Evolutionary conservation across 305 asterid genomes (phyloP), one percentile per base, ranked within the genome.

Genomic region (Lippia alba): DNA sequence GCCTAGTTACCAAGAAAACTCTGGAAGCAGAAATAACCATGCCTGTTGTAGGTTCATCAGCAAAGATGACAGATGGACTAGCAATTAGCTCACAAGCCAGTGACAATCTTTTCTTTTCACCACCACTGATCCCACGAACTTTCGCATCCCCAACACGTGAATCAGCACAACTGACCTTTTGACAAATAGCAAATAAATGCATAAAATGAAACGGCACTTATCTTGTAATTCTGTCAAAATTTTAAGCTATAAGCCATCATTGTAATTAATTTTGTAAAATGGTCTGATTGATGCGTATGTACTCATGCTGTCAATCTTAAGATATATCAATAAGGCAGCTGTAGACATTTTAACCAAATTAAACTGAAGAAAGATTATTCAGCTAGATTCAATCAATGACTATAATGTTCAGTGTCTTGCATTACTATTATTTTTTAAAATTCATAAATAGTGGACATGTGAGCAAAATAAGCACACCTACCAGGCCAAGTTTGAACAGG

Each of bases 31-130:
- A 81, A 44, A 77, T 48, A 50, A 66, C 5, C 85, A 66, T 87
- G 85, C 99, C 98, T 80, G 99, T 90, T 11, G 99, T 94, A 64
- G 99, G 99, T 77, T 94, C 99, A 82, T 94, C 99, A 71, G 99
- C 97, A 81, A 94, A 94, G 72, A 94, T 84, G 79, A 92, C 91
- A 39, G 99, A 92, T 67, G 99, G 99, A 76, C 99, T 94, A 70
- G 99, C 97, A 72, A 94, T 94, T 15, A 94, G 96, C 72, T 94
- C 98, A 74, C 98, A 94, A 50, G 98, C 99, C 79, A 94, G 76
- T 20, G 99, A 80, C 77, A 94, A 72, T 78, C 99, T 87, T 81
- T 94, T 94, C 96, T 81, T 94, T 78, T 94, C 99, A 70, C 99
- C 99, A 39, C 98, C 99, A 86, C 99, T 94, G 70, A 94, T 83